phyloP scores from a whole-genome alignment of 352 stramenopile species.

The Phytophthora vignae region DNA sequence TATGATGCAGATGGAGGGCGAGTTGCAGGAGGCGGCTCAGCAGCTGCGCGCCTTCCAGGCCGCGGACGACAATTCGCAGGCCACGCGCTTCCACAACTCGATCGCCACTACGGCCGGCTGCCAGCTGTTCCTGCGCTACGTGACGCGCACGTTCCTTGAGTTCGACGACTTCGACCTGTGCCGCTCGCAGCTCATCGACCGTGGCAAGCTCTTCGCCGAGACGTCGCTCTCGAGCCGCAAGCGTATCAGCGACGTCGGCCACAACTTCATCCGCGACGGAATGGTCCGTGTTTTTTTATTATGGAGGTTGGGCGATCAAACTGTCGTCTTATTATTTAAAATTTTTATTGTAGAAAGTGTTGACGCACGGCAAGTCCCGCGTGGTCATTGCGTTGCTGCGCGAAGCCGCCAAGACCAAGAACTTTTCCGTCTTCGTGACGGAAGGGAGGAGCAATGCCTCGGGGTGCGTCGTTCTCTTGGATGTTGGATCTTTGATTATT shows the following conservation, averaged over 20 bases:
- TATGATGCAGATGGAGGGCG: slow-evolving; percentile 96
- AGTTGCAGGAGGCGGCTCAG: slow-evolving; percentile 89
- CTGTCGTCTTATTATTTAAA: too few species aligned
- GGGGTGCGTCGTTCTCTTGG: slow-evolving; percentile 62
- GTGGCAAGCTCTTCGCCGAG: slow-evolving; percentile 93
- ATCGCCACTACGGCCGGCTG: slow-evolving; percentile 93
- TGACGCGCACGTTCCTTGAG: slow-evolving; percentile 92
- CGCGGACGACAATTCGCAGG: slow-evolving; percentile 41
- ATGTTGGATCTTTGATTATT: slow-evolving; percentile 12
- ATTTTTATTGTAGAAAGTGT: slow-evolving; percentile 65
- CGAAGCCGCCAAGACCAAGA: slow-evolving; percentile 91
- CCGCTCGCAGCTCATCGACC: slow-evolving; percentile 91
- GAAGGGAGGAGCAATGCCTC: slow-evolving; percentile 93
- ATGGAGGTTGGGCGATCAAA: too few species aligned
- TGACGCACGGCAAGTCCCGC: slow-evolving; percentile 94
- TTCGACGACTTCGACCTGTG: slow-evolving; percentile 94
- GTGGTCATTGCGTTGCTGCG: slow-evolving; percentile 93
- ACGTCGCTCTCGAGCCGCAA: slow-evolving; percentile 93
- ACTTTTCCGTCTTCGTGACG: slow-evolving; percentile 95
- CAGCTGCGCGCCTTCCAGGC: slow-evolving; percentile 71
- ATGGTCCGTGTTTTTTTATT: slow-evolving; percentile 54
- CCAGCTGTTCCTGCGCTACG: slow-evolving; percentile 95
- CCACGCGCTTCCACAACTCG: slow-evolving; percentile 76
- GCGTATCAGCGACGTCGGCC: slow-evolving; percentile 92
- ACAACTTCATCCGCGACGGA: slow-evolving; percentile 96